A percentile compares a stretch with the other conserved stretches of the same genome.
Conservation (phyloP, 768 basidiomycete genomes). For the Russula brevipes region DNA sequence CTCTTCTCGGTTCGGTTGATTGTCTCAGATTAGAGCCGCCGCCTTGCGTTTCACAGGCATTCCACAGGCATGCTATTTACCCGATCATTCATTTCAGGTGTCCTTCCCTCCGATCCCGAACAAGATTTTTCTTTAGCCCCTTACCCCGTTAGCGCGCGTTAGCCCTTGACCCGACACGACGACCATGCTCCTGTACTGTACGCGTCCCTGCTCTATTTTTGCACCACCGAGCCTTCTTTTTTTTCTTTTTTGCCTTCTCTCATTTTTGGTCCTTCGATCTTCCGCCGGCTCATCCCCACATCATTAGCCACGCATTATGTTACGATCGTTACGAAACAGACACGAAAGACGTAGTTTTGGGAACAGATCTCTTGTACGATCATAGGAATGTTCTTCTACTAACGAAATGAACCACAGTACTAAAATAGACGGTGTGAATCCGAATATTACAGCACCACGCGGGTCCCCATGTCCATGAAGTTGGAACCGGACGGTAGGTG, state of each 20-base stretch:
- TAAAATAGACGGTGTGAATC: too few species aligned
- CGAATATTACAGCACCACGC: too few species aligned
- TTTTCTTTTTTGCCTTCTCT: too few species aligned
- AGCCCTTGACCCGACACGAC: too few species aligned
- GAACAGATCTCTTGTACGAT: too few species aligned
- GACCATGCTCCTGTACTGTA: neutral
- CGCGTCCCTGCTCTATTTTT: constrained; percentile 5
- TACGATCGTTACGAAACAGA: constrained; percentile 16
- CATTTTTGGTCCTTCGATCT: neutral
- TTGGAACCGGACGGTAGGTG: too few species aligned
- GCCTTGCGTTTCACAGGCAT: constrained; percentile 1
- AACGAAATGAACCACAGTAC: neutral
- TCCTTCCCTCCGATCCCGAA: neutral
- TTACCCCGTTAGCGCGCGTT: neutral
- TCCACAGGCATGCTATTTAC: neutral
- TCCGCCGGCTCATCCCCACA: neutral
- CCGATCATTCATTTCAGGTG: neutral
- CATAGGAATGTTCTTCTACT: neutral
- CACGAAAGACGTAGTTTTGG: neutral
- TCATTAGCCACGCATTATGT: neutral
- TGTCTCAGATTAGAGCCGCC: neutral
- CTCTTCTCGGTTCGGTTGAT: neutral
- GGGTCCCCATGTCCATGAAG: too few species aligned
- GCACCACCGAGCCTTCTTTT: neutral
- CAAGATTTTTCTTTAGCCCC: neutral